These are phyloP conservation scores for Sistotremastrum suecicum DNA, from an alignment of 768 basidiomycete genomes.

Conservation along the genomic window DNA sequence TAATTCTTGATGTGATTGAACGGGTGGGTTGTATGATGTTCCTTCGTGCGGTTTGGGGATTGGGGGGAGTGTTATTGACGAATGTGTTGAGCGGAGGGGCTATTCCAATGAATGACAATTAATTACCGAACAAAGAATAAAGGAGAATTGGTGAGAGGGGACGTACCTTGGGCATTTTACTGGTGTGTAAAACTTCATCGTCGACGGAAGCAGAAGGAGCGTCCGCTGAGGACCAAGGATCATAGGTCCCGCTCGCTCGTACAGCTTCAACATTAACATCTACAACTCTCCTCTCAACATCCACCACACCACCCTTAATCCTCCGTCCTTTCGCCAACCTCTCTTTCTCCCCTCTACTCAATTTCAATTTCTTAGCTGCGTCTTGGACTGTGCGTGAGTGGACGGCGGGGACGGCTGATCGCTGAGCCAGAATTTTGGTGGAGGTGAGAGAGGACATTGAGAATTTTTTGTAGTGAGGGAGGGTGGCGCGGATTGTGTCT, in stretches of 20 bases:
- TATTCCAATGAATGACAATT: conserved; percentile 22
- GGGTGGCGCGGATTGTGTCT: conserved; percentile 48
- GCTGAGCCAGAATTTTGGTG: conserved; percentile 66
- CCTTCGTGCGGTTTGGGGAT: conserved; percentile 66
- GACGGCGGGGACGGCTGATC: conserved; percentile 81
- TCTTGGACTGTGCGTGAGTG: conserved; percentile 36
- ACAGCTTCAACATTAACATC: conserved; percentile 52
- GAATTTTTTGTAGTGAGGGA: conserved; percentile 29
- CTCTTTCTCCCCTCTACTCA: conserved; percentile 61
- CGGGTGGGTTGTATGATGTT: conserved; percentile 80
- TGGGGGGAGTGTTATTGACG: conserved; percentile 44
- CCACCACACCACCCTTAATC: conserved; percentile 12
- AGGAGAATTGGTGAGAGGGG: neutral
- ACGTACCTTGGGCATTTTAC: conserved; percentile 50
- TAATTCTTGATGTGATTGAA: conserved; percentile 56
- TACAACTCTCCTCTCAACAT: conserved; percentile 43
- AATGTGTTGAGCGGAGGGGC: conserved; percentile 34
- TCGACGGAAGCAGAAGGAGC: too few relatives aligned
- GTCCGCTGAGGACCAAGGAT: conserved; percentile 39
- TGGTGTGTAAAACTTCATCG: too few relatives aligned
- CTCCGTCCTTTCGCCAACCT: conserved; percentile 44
- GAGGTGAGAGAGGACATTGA: conserved; percentile 45
- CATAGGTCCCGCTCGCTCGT: conserved; percentile 50
- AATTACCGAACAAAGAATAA: neutral
- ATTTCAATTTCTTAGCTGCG: conserved; percentile 26